Percentiles rank a stretch among this genome's conserved stretches.
These are phyloP conservation scores for Didymella arachidicola DNA, from an alignment of 2,329 filamentous ascomycete genomes.

Conservation along the genomic window DNA sequence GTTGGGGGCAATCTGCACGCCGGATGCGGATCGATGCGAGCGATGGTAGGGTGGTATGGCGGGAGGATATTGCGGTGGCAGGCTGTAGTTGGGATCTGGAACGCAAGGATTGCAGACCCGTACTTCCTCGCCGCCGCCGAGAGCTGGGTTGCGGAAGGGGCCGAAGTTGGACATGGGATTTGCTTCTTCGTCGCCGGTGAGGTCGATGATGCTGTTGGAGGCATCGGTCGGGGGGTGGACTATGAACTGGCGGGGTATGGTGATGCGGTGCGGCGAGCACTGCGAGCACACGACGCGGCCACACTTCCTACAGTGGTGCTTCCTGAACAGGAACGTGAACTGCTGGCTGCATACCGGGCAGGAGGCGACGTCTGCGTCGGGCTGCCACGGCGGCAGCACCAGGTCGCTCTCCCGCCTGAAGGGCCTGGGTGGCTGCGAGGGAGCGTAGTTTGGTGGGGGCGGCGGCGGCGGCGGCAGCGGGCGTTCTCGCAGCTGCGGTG, in stretches of 20 bases:
- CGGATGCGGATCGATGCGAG: conserved; percentile 33
- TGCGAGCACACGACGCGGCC: conserved; percentile 87
- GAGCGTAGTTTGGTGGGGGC: conserved; percentile 20
- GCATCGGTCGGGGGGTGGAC: conserved; percentile 68
- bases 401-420: conserved; percentile 54
- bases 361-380: conserved; percentile 79
- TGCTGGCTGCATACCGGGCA: conserved; percentile 84
- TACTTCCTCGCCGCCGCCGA: conserved; percentile 72
- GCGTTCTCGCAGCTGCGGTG: conserved; percentile 16
- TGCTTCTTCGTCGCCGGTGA: conserved; percentile 51
- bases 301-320: conserved; percentile 96
- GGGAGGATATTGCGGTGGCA: conserved; percentile 59
- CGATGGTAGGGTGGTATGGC: conserved; percentile 27
- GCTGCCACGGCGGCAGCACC: conserved; percentile 82
- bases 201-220: conserved; percentile 51
- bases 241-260: conserved; percentile 91
- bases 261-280: conserved; percentile 94
- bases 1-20: conserved; percentile 31
- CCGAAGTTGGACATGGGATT: conserved; percentile 39
- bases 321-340: conserved; percentile 86
- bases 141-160: conserved; percentile 55
- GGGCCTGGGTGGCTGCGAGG: conserved; percentile 11
- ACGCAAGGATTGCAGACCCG: conserved; percentile 77
- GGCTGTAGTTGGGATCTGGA: conserved; percentile 70
- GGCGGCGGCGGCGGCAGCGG: conserved; percentile 8